A percentile compares a stretch with the other conserved stretches of the same genome.
Conservation (phyloP, 75 land plant genomes). For the Gnetum montanum region DNA sequence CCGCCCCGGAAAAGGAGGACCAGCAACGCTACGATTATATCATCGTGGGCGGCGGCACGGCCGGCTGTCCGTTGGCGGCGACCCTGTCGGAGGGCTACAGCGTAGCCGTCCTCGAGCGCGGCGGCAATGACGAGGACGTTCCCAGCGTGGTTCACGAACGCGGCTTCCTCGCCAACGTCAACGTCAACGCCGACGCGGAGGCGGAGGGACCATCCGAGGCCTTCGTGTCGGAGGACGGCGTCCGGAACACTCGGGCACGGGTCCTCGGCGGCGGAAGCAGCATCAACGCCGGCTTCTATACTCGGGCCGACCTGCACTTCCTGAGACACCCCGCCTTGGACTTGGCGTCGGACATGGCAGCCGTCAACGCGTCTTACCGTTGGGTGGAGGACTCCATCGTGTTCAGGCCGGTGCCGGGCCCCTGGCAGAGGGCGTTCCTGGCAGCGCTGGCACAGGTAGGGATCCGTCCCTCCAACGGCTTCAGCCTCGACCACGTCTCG, state of each 20-base stretch:
- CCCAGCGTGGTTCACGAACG: conserved; percentile 58
- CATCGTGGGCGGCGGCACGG: too few relatives aligned
- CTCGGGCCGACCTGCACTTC: conserved; percentile 36
- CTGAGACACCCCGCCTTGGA: conserved; percentile 18
- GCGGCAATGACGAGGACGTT: conserved; percentile 63
- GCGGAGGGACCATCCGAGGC: conserved; percentile 33
- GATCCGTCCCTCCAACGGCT: conserved; percentile 43
- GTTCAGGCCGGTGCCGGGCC: conserved; percentile 15
- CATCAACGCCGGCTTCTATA: conserved; percentile 66
- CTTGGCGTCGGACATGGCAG: conserved; percentile 34
- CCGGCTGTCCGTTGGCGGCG: too few relatives aligned
- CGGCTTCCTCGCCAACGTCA: conserved; percentile 23
- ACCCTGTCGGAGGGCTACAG: too few relatives aligned
- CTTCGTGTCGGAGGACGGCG: conserved; percentile 54
- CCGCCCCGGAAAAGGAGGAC: too few relatives aligned
- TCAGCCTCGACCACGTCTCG: conserved; percentile 36
- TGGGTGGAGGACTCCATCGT: conserved; percentile 56
- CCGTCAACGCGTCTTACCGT: conserved; percentile 44
- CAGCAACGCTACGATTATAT: conserved; percentile 55
- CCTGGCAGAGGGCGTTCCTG: conserved; percentile 39
- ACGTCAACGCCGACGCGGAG: conserved; percentile 30
- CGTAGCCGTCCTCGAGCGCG: too few relatives aligned
- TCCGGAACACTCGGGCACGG: conserved; percentile 39
- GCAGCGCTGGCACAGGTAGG: conserved; percentile 50
- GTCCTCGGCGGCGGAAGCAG: conserved; percentile 63